Base-by-base conservation (phyloP, 331 rosid genomes). In the Telfairia occidentalis region DNA sequence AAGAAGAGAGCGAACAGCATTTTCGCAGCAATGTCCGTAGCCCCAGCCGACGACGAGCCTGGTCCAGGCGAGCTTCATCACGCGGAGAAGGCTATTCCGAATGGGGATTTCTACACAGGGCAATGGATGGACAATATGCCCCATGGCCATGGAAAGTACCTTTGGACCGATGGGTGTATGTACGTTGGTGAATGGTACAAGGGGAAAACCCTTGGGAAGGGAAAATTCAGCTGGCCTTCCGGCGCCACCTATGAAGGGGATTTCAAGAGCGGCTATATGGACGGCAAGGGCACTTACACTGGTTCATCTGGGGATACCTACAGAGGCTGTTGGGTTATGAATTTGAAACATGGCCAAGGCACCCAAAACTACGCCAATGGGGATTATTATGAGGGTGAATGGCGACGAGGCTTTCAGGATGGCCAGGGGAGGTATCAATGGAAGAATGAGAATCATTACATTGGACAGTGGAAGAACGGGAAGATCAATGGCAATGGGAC, bases 101-200 rank as follows among this genome's bases (percentile, higher is more conserved):
- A 81, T 77, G 98, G 98, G 7, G 97, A 94, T 54, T 84, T 86
- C 80, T 94, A 90, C 78, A 88, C 86, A 13, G 98, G 98, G 11
- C 87, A 88, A 57, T 88, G 96, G 96, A 60, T 60, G 49, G 86
- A 86, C 0, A 78, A 60, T 35, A 61, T 43, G 19, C 96, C 98
- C 0, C 89, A 91, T 52, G 96, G 97, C 10, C 83, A 86, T 15
- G 98, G 98, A 0, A 91, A 91, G 74, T 91, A 90, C 71, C 60
- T 88, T 0, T 94, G 98, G 97, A 79, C 85, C 24, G 98, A 94
- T 84, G 98, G 98, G 29, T 94, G 97, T 82, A 84, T 87, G 96
- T 91, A 91, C 70, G 84, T 81, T 21, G 98, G 98, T 29, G 97
- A 91, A 78, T 94, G 98, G 98, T 32, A 53, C 16, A 85, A 46